Base-by-base conservation (phyloP, 495 filamentous ascomycete species). In the Poronia punctata region DNA sequence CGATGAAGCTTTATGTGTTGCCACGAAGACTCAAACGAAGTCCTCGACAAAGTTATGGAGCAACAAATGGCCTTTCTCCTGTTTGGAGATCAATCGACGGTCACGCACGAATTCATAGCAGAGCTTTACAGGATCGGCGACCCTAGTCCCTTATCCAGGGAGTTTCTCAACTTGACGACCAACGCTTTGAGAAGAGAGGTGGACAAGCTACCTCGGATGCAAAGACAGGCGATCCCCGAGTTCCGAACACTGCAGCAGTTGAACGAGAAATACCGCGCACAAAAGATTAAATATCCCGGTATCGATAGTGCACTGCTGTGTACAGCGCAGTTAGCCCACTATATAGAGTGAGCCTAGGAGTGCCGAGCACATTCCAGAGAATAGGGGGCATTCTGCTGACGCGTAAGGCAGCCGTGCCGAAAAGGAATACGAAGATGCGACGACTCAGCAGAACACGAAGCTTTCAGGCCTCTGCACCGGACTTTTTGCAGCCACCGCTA, bases 21-120 rank as follows among this genome's bases (percentile, higher is more conserved):
- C n/a, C n/a, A n/a, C n/a, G n/a, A n/a, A n/a, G n/a, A n/a, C n/a
- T n/a, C n/a, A n/a, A n/a, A n/a, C n/a, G n/a, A n/a, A n/a, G n/a
- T n/a, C n/a, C n/a, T n/a, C n/a, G n/a, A n/a, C n/a, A n/a, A n/a
- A n/a, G n/a, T 44, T 33, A 71, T 67, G 64, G 63, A 56, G 52
- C 54, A 63, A 54, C 55, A 61, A 53, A 55, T 67, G 54, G 62
- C 61, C 24, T 71, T 67, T 52, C 61, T 71, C 53, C 64, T 84
- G 51, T 87, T 88, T 58, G 86, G 85, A 66, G 84, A 92, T 60
- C 83, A 88, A 68, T 86, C 83, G 19, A 70, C 79, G 49, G 79
- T 85, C 54, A 80, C 81, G 38, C 78, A 82, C 48, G 67, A 70
- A 32, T 78, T 83, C 36, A 66, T 89, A 47, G 72, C 68, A 67